These are phyloP conservation scores for Hymenoscyphus scutula DNA, from an alignment of 2,329 filamentous ascomycete genomes.

Conservation along the genomic window DNA sequence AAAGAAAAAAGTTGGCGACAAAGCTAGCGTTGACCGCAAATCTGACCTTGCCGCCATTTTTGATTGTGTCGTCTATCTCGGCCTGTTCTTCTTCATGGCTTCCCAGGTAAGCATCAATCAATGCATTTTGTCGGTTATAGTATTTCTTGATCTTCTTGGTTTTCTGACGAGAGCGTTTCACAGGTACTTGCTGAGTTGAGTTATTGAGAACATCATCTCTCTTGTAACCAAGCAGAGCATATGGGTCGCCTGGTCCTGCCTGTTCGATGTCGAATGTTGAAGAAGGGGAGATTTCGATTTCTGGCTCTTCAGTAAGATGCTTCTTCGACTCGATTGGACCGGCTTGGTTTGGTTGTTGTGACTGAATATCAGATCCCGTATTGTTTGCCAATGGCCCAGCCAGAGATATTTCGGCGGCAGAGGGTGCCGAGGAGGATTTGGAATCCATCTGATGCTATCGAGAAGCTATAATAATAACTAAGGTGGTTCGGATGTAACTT, in stretches of 20 bases:
- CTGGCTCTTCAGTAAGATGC: not conserved
- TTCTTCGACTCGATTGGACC: not conserved
- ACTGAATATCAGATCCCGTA: not conserved
- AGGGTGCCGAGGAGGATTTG: not conserved
- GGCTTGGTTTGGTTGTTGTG: not conserved
- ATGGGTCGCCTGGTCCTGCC: not conserved
- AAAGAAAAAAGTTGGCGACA: constrained; percentile 51
- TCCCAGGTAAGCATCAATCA: constrained; percentile 53
- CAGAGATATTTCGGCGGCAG: not conserved
- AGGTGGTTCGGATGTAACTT: not conserved
- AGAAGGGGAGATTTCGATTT: not conserved
- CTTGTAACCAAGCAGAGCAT: constrained; percentile 1
- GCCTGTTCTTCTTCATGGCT: constrained; percentile 54
- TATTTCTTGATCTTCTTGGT: constrained; percentile 43
- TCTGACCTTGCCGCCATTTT: constrained; percentile 50
- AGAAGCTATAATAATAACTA: not conserved
- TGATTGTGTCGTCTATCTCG: constrained; percentile 48
- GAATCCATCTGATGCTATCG: not conserved
- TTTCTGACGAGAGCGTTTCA: not conserved
- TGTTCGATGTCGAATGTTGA: not conserved
- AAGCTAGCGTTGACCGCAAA: constrained; percentile 54
- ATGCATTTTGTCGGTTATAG: constrained; percentile 47
- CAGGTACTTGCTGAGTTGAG: not conserved
- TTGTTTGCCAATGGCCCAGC: not conserved
- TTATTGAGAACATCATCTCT: constrained; percentile 2